Percentiles rank a stretch among this genome's conserved stretches.
phyloP scores from a whole-genome alignment of 140 eudicot species.

The Flaveria floridana region DNA sequence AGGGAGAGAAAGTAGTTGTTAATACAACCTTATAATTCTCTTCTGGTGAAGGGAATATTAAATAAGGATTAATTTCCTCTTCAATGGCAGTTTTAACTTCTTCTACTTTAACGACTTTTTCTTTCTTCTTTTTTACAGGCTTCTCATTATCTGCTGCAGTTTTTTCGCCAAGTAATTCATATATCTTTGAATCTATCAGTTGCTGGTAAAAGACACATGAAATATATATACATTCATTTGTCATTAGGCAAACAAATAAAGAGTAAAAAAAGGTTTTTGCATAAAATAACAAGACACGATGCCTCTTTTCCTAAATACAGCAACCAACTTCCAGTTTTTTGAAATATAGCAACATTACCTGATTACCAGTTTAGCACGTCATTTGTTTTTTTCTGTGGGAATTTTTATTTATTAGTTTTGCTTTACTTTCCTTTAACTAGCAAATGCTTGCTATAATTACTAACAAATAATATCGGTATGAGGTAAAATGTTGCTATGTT shows the following conservation, averaged over 20 bases:
- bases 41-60: conserved; percentile 77
- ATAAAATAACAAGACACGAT: conserved; percentile 2
- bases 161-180: conserved; percentile 75
- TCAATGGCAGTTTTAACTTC: conserved; percentile 57
- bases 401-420: not conserved
- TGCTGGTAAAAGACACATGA: conserved; percentile 43
- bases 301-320: not conserved
- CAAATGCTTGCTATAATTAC: not conserved
- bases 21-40: conserved; percentile 72
- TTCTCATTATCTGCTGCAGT: conserved; percentile 92
- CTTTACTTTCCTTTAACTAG: not conserved
- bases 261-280: not conserved
- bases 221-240: conserved; percentile 10
- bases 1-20: conserved; percentile 5
- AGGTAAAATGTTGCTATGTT: not conserved
- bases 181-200: conserved; percentile 64
- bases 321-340: not conserved
- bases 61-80: conserved; percentile 84
- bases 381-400: not conserved
- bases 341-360: not conserved
- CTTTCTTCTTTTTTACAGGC: conserved; percentile 93
- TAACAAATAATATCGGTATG: not conserved
- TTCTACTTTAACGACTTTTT: conserved; percentile 77
- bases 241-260: conserved; percentile 2
- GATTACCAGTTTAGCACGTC: not conserved